Percentiles rank a stretch among this genome's conserved stretches.
Conservation (phyloP, 2,329 filamentous ascomycete genomes). For the Fusarium concolor region DNA sequence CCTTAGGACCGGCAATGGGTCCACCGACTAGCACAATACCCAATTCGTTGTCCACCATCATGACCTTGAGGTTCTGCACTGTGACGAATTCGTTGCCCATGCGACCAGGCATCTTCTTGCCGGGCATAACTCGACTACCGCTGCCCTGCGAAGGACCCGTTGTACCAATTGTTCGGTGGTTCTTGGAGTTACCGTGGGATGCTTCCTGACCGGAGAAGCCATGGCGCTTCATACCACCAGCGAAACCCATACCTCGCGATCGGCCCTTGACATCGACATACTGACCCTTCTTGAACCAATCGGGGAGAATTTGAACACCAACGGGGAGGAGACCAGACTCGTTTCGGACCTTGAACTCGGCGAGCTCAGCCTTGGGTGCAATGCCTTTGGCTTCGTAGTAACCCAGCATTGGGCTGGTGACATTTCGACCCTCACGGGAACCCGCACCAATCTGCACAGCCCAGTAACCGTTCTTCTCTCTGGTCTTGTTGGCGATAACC, state of each 20-base stretch:
- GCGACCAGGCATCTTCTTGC: conserved; percentile 97
- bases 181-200: conserved; percentile 94
- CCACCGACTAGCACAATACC: conserved; percentile 92
- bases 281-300: conserved; percentile 92
- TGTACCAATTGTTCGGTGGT: conserved; percentile 92
- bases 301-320: conserved; percentile 81
- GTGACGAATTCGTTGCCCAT: conserved; percentile 94
- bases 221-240: conserved; percentile 97
- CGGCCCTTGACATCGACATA: conserved; percentile 86
- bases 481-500: conserved; percentile 87
- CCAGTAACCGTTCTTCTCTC: conserved; percentile 86
- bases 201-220: conserved; percentile 90
- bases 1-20: conserved; percentile 87
- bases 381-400: conserved; percentile 88
- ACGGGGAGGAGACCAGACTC: conserved; percentile 79
- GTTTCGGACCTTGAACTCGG: conserved; percentile 87
- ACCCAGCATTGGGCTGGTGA: conserved; percentile 84
- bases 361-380: conserved; percentile 83
- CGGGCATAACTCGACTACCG: conserved; percentile 91
- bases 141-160: conserved; percentile 89
- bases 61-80: conserved; percentile 88
- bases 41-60: conserved; percentile 87
- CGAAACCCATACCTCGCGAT: conserved; percentile 90
- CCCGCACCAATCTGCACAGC: conserved; percentile 91
- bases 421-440: conserved; percentile 77